phyloP scores from a whole-genome alignment of 2,329 filamentous ascomycete genomes.

The Cyclaneusma minus region DNA sequence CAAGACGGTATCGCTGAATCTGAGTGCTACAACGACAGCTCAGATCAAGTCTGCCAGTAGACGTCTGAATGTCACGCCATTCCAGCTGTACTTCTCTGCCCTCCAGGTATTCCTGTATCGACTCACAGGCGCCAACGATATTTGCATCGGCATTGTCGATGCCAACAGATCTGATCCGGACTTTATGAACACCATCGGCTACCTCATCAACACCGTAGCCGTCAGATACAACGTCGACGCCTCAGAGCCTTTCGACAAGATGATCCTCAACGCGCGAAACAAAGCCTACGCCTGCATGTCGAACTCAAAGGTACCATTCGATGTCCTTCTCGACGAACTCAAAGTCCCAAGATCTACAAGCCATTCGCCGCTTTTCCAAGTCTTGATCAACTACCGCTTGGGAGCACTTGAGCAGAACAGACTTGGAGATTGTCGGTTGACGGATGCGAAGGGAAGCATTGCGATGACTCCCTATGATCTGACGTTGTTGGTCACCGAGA shows the following conservation, averaged over 20 bases:
- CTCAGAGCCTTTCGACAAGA: slow-evolving; percentile 10
- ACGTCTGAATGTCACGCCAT: neutral
- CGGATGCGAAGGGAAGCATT: slow-evolving; percentile 5
- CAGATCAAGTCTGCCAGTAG: neutral
- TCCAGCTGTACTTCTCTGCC: neutral
- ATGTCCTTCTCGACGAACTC: slow-evolving; percentile 29
- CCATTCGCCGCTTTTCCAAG: slow-evolving; percentile 33
- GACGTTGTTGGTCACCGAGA: slow-evolving; percentile 1
- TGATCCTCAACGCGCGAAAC: slow-evolving; percentile 9
- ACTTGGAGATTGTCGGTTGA: slow-evolving; percentile 12
- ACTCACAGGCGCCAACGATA: neutral
- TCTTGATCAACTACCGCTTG: slow-evolving; percentile 29
- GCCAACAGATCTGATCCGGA: neutral
- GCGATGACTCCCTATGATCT: slow-evolving; percentile 13
- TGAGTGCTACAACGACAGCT: neutral
- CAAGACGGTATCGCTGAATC: too few species aligned
- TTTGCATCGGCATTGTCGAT: neutral
- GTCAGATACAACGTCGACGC: slow-evolving; percentile 6
- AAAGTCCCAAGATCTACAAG: slow-evolving; percentile 21
- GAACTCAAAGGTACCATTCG: slow-evolving; percentile 30
- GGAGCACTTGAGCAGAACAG: slow-evolving; percentile 13
- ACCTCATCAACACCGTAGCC: slow-evolving; percentile 9
- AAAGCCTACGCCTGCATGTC: slow-evolving; percentile 21
- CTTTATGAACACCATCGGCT: slow-evolving; percentile 2
- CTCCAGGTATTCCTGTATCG: neutral